A percentile compares a stretch with the other conserved stretches of the same genome.
These are phyloP conservation scores for Domatiomyces globalis DNA, from an alignment of 2,329 filamentous ascomycete species.

Conservation along the genomic window DNA sequence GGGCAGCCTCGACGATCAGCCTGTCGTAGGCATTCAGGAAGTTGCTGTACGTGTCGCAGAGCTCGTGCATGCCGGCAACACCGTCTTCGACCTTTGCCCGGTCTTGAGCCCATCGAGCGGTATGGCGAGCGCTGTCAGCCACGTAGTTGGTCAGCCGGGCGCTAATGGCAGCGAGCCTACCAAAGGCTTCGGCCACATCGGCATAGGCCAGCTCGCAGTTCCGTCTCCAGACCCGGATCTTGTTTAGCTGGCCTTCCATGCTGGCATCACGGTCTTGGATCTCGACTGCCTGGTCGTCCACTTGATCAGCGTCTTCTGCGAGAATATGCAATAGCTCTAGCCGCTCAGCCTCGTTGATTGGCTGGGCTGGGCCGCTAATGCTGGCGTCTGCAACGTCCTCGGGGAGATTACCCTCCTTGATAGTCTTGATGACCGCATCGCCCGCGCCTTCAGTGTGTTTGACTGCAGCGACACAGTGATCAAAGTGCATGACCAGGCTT, in stretches of 20 bases:
- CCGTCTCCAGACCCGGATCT: slow-evolving; percentile 50
- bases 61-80: slow-evolving; percentile 60
- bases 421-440: slow-evolving; percentile 45
- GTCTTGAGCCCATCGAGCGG: slow-evolving; percentile 56
- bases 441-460: slow-evolving; percentile 75
- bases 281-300: slow-evolving; percentile 48
- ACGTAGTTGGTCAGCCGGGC: slow-evolving; percentile 44
- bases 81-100: slow-evolving; percentile 53
- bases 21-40: slow-evolving; percentile 76
- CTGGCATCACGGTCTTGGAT: slow-evolving; percentile 61
- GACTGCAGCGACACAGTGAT: slow-evolving; percentile 81
- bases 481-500: slow-evolving; percentile 74
- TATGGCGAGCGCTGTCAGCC: slow-evolving; percentile 33
- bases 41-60: slow-evolving; percentile 72
- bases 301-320: slow-evolving; percentile 39
- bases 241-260: slow-evolving; percentile 58
- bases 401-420: slow-evolving; percentile 43
- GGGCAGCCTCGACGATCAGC: slow-evolving; percentile 67
- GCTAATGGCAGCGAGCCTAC: slow-evolving; percentile 53
- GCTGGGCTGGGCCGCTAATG: slow-evolving; percentile 42
- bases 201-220: slow-evolving; percentile 41
- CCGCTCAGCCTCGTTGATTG: slow-evolving; percentile 61
- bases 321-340: slow-evolving; percentile 73
- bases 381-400: slow-evolving; percentile 30
- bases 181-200: slow-evolving; percentile 47